phyloP scores from a whole-genome alignment of 2,329 filamentous ascomycete species.

The Colletotrichum limetticola region DNA sequence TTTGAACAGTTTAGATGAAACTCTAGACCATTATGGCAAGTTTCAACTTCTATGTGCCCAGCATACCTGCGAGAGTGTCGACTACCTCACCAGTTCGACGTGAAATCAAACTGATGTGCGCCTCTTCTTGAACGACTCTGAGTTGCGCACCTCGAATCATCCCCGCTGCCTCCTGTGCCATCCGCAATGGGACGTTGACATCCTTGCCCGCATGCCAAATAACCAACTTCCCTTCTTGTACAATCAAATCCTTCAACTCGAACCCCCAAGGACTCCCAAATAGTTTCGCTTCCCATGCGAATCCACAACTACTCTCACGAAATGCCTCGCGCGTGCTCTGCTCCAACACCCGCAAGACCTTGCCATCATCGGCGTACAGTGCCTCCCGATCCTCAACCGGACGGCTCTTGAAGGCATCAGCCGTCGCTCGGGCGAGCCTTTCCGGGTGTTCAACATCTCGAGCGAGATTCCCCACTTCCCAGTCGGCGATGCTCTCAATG shows the following conservation, averaged over 20 bases:
- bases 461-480: not conserved
- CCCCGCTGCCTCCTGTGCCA: not conserved
- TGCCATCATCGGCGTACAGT: not conserved
- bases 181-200: slow-evolving; percentile 13
- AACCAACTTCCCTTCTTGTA: slow-evolving; percentile 1
- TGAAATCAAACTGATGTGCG: not conserved
- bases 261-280: slow-evolving; percentile 37
- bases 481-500: slow-evolving; percentile 17
- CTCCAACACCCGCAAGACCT: not conserved
- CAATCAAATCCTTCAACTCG: slow-evolving; percentile 22
- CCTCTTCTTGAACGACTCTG: not conserved
- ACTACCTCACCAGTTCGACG: not conserved
- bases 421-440: not conserved
- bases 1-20: not conserved
- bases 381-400: slow-evolving; percentile 39
- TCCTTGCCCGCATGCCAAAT: slow-evolving; percentile 24
- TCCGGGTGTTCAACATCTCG: not conserved
- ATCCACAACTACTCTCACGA: not conserved
- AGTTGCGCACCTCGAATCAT: not conserved
- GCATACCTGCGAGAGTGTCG: not conserved
- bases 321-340: not conserved
- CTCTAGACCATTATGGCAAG: not conserved
- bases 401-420: slow-evolving; percentile 19
- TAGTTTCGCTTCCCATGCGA: slow-evolving; percentile 19
- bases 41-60: not conserved